phyloP scores from a whole-genome alignment of 1,284 basidiomycete species.

The Heterobasidion occidentale region DNA sequence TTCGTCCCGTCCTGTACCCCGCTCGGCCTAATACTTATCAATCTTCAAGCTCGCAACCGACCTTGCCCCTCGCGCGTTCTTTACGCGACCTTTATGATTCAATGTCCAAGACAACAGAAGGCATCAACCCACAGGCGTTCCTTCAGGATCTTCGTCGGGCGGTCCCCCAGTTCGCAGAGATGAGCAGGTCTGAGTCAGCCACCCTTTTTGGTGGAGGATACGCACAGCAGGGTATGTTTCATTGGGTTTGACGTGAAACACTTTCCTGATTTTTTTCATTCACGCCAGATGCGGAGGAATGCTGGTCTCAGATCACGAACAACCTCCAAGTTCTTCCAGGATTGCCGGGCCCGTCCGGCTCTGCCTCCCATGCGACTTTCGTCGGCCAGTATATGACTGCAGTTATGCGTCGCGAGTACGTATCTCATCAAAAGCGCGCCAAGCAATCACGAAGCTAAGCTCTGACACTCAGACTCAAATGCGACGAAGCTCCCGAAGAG shows the following conservation, averaged over 20 bases:
- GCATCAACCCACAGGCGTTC: conserved; percentile 72
- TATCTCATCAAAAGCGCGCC: conserved; percentile 7
- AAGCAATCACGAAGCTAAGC: neutral
- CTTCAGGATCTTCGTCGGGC: conserved; percentile 66
- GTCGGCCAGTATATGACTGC: conserved; percentile 85
- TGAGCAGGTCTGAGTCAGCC: conserved; percentile 16
- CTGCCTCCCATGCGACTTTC: conserved; percentile 40
- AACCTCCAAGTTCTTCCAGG: conserved; percentile 63
- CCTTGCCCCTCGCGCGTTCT: conserved; percentile 36
- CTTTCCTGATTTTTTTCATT: neutral
- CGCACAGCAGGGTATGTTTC: conserved; percentile 76
- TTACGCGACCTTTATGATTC: conserved; percentile 68
- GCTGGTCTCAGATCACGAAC: conserved; percentile 82
- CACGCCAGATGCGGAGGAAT: conserved; percentile 90
- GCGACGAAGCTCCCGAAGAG: conserved; percentile 80
- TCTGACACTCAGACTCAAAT: conserved; percentile 48
- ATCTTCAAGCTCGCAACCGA: conserved; percentile 8
- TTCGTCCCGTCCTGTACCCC: neutral
- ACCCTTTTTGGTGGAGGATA: conserved; percentile 31
- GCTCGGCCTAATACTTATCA: neutral
- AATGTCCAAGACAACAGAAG: conserved; percentile 74
- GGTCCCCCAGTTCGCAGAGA: conserved; percentile 91
- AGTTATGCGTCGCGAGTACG: conserved; percentile 77
- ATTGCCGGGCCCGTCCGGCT: conserved; percentile 24
- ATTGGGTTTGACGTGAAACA: no score